phyloP scores from a whole-genome alignment of 2,329 filamentous ascomycete genomes.

The Coccinonectria pachysandricola region DNA sequence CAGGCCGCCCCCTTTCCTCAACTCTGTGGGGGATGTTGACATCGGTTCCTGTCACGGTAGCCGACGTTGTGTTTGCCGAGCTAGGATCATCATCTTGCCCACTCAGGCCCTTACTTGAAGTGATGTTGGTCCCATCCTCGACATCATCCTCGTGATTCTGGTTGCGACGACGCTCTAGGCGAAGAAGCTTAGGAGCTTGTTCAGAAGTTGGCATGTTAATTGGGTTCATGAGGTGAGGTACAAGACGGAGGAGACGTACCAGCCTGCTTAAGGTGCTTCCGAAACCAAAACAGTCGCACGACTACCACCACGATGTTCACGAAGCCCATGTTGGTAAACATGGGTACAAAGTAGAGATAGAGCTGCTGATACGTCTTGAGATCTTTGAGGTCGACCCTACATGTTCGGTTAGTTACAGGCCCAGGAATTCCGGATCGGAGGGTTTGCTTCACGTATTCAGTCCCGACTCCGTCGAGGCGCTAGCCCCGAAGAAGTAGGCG shows the following conservation, averaged over 20 bases:
- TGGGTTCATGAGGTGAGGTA: neutral
- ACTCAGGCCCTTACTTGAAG: too few relatives aligned
- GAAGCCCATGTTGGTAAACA: conserved; percentile 37
- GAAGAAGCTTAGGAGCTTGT: conserved; percentile 10
- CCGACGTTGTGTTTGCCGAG: too few relatives aligned
- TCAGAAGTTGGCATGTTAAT: neutral
- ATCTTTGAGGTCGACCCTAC: conserved; percentile 38
- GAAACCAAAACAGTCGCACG: conserved; percentile 38
- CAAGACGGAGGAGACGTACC: conserved; percentile 13
- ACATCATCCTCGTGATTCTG: conserved; percentile 3
- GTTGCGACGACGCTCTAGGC: too few relatives aligned
- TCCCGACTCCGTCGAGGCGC: conserved; percentile 39
- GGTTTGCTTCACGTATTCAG: conserved; percentile 33
- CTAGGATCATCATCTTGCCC: too few relatives aligned
- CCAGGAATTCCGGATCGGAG: too few relatives aligned
- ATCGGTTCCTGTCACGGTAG: too few relatives aligned
- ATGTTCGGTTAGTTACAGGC: too few relatives aligned
- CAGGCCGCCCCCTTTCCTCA: too few relatives aligned
- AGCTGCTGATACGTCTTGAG: conserved; percentile 41
- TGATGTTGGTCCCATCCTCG: conserved; percentile 2
- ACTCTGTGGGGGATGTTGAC: too few relatives aligned
- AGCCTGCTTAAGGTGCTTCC: conserved; percentile 30
- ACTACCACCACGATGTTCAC: conserved; percentile 39
- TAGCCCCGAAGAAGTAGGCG: conserved; percentile 39
- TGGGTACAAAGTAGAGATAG: conserved; percentile 38